phyloP scores from a whole-genome alignment of 257 asterid genomes.

The Ilex aquifolium region DNA sequence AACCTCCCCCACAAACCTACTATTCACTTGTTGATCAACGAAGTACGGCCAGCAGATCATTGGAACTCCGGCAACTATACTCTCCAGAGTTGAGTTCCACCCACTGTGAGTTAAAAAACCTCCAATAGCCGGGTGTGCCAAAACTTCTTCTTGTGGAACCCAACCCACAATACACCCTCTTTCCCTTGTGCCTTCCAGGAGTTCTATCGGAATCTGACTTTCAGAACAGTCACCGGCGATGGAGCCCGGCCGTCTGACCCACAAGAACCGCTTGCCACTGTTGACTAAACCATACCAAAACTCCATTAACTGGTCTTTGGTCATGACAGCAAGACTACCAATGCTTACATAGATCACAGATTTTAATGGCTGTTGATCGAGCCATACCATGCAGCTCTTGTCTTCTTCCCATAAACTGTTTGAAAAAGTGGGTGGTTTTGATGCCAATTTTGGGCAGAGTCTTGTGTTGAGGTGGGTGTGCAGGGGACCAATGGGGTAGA shows the following conservation, averaged over 20 bases:
- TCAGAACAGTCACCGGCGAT: constrained; percentile 17
- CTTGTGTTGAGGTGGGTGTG: constrained; percentile 23
- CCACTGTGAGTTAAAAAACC: constrained; percentile 52
- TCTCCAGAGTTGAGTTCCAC: constrained; percentile 27
- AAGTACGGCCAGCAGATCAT: constrained; percentile 71
- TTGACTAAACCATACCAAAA: constrained; percentile 54
- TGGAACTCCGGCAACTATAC: constrained; percentile 46
- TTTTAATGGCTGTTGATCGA: constrained; percentile 42
- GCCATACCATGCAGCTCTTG: constrained; percentile 38
- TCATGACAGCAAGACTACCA: constrained; percentile 47
- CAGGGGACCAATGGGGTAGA: constrained; percentile 36
- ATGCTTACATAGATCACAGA: constrained; percentile 67
- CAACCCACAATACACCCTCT: constrained; percentile 53
- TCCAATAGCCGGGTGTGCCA: constrained; percentile 51
- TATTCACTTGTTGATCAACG: constrained; percentile 42
- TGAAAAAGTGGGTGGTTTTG: not conserved
- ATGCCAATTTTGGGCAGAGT: not conserved
- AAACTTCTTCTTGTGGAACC: constrained; percentile 66
- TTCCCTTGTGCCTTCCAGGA: constrained; percentile 25
- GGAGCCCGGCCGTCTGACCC: constrained; percentile 52
- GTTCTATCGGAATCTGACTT: constrained; percentile 18
- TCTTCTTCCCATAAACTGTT: constrained; percentile 25
- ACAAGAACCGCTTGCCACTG: constrained; percentile 46
- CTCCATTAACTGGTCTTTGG: constrained; percentile 34
- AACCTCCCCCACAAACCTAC: too few species aligned